Conservation (phyloP, 306 rosid genomes). For the Quercus variabilis region DNA sequence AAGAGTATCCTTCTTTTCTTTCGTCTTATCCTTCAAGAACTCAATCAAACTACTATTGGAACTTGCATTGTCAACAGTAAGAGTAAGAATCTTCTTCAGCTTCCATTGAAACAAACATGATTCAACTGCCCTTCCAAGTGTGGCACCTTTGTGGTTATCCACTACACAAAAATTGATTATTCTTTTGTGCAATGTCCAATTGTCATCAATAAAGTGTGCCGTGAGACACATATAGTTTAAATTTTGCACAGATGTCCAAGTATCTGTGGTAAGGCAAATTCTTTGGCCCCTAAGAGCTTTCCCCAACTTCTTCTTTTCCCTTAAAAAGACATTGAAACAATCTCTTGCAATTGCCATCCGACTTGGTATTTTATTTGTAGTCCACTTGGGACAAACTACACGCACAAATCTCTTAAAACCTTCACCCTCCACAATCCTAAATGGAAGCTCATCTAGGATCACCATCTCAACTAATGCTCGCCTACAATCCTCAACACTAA, state of each 20-base stretch:
- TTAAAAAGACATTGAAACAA: not conserved
- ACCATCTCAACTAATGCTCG: not conserved
- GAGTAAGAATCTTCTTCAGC: too few relatives aligned
- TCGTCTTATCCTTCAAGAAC: too few relatives aligned
- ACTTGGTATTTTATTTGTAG: not conserved
- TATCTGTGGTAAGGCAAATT: not conserved
- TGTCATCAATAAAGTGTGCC: not conserved
- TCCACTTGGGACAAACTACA: not conserved
- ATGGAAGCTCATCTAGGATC: not conserved
- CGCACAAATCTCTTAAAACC: not conserved
- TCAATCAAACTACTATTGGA: too few relatives aligned
- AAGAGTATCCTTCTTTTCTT: too few relatives aligned
- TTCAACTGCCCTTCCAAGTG: too few relatives aligned
- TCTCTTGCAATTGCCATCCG: not conserved
- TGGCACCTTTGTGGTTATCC: too few relatives aligned
- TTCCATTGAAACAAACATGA: too few relatives aligned
- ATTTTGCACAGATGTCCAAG: not conserved
- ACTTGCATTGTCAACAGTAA: too few relatives aligned
- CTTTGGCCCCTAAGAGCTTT: too few relatives aligned
- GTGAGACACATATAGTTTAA: not conserved
- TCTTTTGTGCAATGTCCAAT: not conserved
- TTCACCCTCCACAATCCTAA: not conserved
- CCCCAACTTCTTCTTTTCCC: not conserved
- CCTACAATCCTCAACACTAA: not conserved
- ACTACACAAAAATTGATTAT: too few relatives aligned